Base-by-base conservation (phyloP, 352 stramenopile species). In the Phytophthora boehmeriae region DNA sequence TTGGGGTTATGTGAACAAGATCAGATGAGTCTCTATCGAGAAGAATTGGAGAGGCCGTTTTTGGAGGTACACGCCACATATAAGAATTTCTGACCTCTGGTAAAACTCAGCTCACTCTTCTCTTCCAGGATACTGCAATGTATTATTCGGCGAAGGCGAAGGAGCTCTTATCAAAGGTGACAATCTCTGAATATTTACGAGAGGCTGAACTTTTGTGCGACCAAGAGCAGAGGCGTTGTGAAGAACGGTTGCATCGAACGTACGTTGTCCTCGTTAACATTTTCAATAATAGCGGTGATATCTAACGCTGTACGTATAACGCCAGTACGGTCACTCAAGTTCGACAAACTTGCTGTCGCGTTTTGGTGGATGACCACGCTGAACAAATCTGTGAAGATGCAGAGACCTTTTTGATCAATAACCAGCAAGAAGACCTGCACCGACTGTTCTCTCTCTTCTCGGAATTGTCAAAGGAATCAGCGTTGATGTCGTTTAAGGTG, bases 361-460 rank as follows among this genome's bases (percentile, higher is more conserved):
- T 94, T 25, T 70, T 95, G 17, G 76, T 95, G 9, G 79, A 93
- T 66, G 73, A 89, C 23, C 85, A 95, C 53, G 79, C 80, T 25
- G 85, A 95, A 49, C 83, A 73, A 27, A 93, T 95, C 17, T 95
- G 87, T 64, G 81, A 91, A 46, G 79, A 92, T 38, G 80, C 80
- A 0, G 83, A 94, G 54, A 75, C 45, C 6, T 95, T 95, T 42
- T 62, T 95, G 52, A 80, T 79, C 9, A 83, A 89, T 57, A 90
- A 92, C 49, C 83, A 92, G 49, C 93, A 80, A 2, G 62, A 91
- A 44, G 83, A 95, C 67, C 66, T 95, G 2, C 85, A 80, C 43
- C 75, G 87, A 17, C 66, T 95, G 8, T 95, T 93, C 54, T 84
- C 78, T 16, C 66, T 95, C 8, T 94, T 95, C 60, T 95, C 83